Evolutionary conservation across 179 eudicot species (phyloP).

Genomic region (Camellia oleifera): DNA sequence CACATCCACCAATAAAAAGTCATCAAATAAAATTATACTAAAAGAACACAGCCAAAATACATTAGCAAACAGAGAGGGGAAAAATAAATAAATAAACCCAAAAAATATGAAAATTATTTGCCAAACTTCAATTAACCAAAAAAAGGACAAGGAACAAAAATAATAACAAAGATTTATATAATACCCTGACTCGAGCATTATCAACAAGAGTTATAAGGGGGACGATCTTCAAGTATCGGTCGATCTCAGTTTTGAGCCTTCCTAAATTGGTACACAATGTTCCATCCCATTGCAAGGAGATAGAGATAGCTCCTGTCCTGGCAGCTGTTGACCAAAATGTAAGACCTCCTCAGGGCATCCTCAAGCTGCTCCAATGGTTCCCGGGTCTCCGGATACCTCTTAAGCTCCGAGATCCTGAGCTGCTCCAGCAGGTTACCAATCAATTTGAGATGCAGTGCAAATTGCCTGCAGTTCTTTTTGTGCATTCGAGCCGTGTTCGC

Average conservation of each 20-base stretch:
- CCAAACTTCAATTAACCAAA: neutral
- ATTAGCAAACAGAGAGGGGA: neutral
- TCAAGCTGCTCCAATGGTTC: constrained; percentile 93
- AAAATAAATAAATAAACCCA: neutral
- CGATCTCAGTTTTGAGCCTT: constrained; percentile 88
- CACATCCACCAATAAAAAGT: neutral
- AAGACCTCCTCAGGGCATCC: constrained; percentile 81
- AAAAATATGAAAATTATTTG: neutral
- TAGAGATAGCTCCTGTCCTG: constrained; percentile 85
- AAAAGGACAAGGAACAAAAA: neutral
- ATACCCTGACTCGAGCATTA: constrained; percentile 75
- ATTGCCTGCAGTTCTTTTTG: constrained; percentile 79
- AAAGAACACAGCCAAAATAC: neutral
- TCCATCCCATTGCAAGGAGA: constrained; percentile 96
- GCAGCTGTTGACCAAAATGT: constrained; percentile 79
- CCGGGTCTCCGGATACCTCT: constrained; percentile 74
- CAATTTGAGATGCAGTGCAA: constrained; percentile 81
- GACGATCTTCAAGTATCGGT: constrained; percentile 73
- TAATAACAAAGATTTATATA: neutral
- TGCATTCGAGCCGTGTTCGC: constrained; percentile 84
- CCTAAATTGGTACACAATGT: constrained; percentile 85
- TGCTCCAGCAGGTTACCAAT: constrained; percentile 85
- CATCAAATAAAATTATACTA: neutral
- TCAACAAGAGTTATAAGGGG: constrained; percentile 88
- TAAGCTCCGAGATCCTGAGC: constrained; percentile 78